Evolutionary conservation across 2,329 filamentous ascomycete genomes (phyloP).

Genomic region (Davidsoniella virescens): DNA sequence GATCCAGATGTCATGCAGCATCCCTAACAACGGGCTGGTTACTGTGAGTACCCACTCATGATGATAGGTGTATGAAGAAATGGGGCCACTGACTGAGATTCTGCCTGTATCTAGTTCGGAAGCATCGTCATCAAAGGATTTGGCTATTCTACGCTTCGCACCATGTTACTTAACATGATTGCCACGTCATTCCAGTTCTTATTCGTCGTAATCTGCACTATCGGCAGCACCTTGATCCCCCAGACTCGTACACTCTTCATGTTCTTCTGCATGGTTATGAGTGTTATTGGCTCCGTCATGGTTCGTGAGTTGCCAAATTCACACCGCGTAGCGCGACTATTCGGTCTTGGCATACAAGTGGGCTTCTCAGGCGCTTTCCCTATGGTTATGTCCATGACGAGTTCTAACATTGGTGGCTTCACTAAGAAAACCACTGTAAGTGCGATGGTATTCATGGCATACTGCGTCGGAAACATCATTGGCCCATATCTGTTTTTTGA

Average conservation of each 20-base stretch:
- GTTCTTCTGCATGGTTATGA: constrained; percentile 14
- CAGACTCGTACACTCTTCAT: constrained; percentile 19
- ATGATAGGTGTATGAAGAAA: too few species aligned
- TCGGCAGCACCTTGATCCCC: constrained; percentile 15
- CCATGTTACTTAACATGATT: constrained; percentile 13
- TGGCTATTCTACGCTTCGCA: constrained; percentile 14
- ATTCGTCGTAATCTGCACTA: constrained; percentile 16
- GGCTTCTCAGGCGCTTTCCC: constrained; percentile 27
- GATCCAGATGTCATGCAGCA: constrained; percentile 17
- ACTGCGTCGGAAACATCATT: constrained; percentile 44
- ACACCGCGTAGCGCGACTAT: constrained; percentile 17
- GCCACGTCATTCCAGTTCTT: constrained; percentile 14
- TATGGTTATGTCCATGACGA: constrained; percentile 38
- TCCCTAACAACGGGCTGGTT: constrained; percentile 20
- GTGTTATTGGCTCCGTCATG: constrained; percentile 16
- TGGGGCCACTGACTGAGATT: neutral
- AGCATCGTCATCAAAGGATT: constrained; percentile 17
- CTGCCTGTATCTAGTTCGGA: constrained; percentile 17
- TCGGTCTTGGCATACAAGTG: constrained; percentile 34
- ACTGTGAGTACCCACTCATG: constrained; percentile 14
- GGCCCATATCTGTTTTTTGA: constrained; percentile 43
- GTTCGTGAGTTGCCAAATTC: constrained; percentile 15
- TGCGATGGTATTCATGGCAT: constrained; percentile 41
- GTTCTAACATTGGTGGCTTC: constrained; percentile 43
- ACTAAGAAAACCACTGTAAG: constrained; percentile 46